phyloP scores from a whole-genome alignment of 2,329 filamentous ascomycete genomes.

The Microsporum audouinii region DNA sequence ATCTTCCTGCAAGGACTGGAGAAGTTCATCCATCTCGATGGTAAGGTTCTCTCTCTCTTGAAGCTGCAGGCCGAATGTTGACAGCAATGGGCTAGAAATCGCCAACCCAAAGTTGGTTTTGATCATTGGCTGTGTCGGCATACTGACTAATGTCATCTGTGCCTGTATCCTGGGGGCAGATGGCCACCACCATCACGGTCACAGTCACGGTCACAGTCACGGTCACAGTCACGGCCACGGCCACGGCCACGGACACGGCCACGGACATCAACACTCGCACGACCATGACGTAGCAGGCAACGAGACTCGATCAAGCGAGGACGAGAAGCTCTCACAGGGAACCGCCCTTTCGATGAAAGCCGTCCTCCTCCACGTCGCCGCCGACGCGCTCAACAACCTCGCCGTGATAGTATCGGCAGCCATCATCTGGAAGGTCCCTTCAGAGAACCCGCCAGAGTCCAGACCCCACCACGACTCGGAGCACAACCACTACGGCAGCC shows the following conservation, averaged over 20 bases:
- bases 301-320: neutral
- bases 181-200: constrained; percentile 19
- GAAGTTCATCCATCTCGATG: constrained; percentile 49
- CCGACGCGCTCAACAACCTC: constrained; percentile 65
- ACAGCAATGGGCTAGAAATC: constrained; percentile 37
- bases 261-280: neutral
- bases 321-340: neutral
- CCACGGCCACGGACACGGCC: neutral
- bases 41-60: constrained; percentile 29
- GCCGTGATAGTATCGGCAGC: constrained; percentile 60
- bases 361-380: constrained; percentile 58
- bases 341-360: constrained; percentile 12
- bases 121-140: constrained; percentile 56
- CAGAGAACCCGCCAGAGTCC: neutral
- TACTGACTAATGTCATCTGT: constrained; percentile 57
- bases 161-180: constrained; percentile 54
- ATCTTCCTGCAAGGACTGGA: constrained; percentile 64
- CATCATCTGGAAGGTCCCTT: constrained; percentile 48
- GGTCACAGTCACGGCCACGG: constrained; percentile 1
- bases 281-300: neutral
- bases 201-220: constrained; percentile 16
- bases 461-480: neutral
- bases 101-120: constrained; percentile 55
- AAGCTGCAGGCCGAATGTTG: constrained; percentile 12
- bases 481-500: neutral